Base-by-base conservation (phyloP, 2,329 filamentous ascomycete species). In the Aspergillus vadensis region DNA sequence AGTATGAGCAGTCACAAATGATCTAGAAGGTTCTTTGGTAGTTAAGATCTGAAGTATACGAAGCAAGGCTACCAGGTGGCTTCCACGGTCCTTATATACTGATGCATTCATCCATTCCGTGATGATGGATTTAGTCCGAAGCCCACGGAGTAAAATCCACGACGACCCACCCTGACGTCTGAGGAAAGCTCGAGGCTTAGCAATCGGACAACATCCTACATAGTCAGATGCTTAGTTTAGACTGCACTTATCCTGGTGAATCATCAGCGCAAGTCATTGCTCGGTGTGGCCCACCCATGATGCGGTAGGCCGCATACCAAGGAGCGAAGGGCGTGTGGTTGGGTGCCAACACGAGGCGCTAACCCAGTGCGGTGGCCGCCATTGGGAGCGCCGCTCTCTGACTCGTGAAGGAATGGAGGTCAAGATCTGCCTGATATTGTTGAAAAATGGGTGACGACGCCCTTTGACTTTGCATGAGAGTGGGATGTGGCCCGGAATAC, bases 261-360 rank as follows among this genome's bases (percentile, higher is more conserved):
- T 17, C 47, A 12, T 50, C 15, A 30, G 23, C 32, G 32, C 15
- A 25, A 27, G 17, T 17, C 25, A 30, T 32, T 50, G 47, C 25
- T n/a, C n/a, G 4, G 47, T 27, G 5, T 17, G 47, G 47, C 47
- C 47, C 47, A 50, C 47, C 15, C 23, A 6, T 27, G 44, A 5
- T 49, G 15, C 32, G 47, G 25, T 50, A 27, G 47, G 15, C 25
- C 47, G 47, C 27, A 50, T 50, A 50, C 47, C 47, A 50, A 50
- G 47, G 47, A 50, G 47, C 47, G 47, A 50, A 50, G 47, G 47
- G 47, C 47, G 47, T 50, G 47, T 50, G 27, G 4, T 9, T 32
- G 47, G 30, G 10, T 49, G 44, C 12, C 44, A 49, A 49, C 44
- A 49, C 44, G 44, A 49, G 44, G 23, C 44, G 23, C 44, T 49